Evolutionary conservation across 2,329 filamentous ascomycete species (phyloP).

Genomic region (Macrophomina phaseolina): DNA sequence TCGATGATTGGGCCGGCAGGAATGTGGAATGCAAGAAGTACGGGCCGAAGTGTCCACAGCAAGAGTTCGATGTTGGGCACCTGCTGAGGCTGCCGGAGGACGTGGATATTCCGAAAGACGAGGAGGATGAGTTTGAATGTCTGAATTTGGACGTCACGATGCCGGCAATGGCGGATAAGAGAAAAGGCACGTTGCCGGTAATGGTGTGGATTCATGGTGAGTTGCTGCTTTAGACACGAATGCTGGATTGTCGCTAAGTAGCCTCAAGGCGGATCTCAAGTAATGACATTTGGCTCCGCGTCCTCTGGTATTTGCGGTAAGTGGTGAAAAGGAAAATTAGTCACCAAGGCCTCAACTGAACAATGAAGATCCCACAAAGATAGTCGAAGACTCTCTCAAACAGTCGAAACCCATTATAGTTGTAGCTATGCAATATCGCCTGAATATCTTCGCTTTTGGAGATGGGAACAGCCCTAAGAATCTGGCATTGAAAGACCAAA

Average conservation of each 20-base stretch:
- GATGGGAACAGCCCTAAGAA: constrained; percentile 46
- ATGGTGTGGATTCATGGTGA: constrained; percentile 55
- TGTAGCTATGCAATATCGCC: constrained; percentile 51
- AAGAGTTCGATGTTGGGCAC: constrained; percentile 49
- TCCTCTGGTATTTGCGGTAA: constrained; percentile 51
- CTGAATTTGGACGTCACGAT: constrained; percentile 51
- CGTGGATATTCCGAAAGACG: constrained; percentile 36
- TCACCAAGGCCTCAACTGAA: neutral
- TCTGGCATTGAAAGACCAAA: constrained; percentile 45
- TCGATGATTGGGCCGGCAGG: constrained; percentile 31
- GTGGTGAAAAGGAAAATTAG: neutral
- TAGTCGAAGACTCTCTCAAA: constrained; percentile 40
- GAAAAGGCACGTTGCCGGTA: constrained; percentile 42
- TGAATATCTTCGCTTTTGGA: constrained; percentile 55
- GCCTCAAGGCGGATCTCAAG: constrained; percentile 46
- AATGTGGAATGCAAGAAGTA: constrained; percentile 33
- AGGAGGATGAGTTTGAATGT: constrained; percentile 52
- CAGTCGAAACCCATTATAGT: constrained; percentile 47
- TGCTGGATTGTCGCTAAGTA: neutral
- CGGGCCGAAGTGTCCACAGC: constrained; percentile 51
- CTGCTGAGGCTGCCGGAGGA: constrained; percentile 50
- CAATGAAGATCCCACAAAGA: constrained; percentile 6
- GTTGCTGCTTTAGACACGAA: neutral
- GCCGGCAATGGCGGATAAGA: constrained; percentile 30
- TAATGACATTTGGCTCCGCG: constrained; percentile 52